These are phyloP conservation scores for Eucalyptus erythrocorys DNA, from an alignment of 345 rosid genomes.

Conservation along the genomic window DNA sequence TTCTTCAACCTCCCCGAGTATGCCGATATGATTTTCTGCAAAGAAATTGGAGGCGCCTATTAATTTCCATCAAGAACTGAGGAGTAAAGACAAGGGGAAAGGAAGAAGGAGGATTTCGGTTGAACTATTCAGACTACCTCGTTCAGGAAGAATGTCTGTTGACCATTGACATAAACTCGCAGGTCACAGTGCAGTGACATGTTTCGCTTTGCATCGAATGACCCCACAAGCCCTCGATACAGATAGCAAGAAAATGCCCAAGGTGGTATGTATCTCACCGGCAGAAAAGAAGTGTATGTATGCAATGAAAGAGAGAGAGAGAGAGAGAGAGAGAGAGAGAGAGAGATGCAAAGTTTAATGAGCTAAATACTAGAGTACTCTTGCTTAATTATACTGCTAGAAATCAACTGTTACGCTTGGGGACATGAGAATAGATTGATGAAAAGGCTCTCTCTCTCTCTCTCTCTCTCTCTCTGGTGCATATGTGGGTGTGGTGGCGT, in stretches of 20 bases:
- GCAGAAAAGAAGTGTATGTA: not conserved
- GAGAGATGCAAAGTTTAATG: not conserved
- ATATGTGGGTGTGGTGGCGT: not conserved
- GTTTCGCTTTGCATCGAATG: not conserved
- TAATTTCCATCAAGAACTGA: not conserved
- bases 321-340: not conserved
- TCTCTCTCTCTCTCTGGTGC: not conserved
- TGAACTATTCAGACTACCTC: constrained; percentile 20
- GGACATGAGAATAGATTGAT: not conserved
- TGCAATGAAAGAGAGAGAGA: not conserved
- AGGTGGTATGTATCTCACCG: not conserved
- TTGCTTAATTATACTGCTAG: not conserved
- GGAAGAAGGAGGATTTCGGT: not conserved
- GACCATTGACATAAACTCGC: constrained; percentile 28
- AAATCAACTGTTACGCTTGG: not conserved
- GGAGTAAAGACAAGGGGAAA: not conserved
- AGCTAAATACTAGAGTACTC: not conserved
- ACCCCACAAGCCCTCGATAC: not conserved
- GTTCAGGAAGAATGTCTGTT: constrained; percentile 39
- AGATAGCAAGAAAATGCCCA: not conserved
- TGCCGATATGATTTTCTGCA: constrained; percentile 38
- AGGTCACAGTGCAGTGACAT: constrained; percentile 40
- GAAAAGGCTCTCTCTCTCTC: not conserved
- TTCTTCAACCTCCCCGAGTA: constrained; percentile 51
- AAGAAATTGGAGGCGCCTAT: not conserved